Conservation (phyloP, 2,329 filamentous ascomycete genomes). For the Colletotrichum brevisporum region DNA sequence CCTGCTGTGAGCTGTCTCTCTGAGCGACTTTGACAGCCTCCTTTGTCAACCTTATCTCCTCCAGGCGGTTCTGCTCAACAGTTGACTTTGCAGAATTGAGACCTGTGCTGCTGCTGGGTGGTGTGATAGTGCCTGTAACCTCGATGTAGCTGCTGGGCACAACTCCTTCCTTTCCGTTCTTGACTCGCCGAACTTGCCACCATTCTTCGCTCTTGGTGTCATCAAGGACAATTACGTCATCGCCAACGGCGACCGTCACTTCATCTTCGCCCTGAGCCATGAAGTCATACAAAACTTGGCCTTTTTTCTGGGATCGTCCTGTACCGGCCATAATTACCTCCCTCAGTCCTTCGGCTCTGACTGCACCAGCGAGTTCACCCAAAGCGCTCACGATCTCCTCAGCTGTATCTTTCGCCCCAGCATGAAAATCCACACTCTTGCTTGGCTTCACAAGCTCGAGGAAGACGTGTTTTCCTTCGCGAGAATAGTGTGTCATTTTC, state of each 20-base stretch:
- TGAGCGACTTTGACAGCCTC: slow-evolving; percentile 77
- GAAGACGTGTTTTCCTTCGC: slow-evolving; percentile 98
- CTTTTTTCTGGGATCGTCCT: slow-evolving; percentile 80
- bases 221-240: slow-evolving; percentile 92
- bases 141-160: slow-evolving; percentile 98
- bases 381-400: slow-evolving; percentile 91
- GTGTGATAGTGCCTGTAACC: slow-evolving; percentile 77
- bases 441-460: slow-evolving; percentile 92
- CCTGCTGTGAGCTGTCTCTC: slow-evolving; percentile 71
- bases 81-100: slow-evolving; percentile 70
- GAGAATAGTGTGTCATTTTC: slow-evolving; percentile 96
- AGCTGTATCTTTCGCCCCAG: slow-evolving; percentile 96
- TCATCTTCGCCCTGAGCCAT: slow-evolving; percentile 97
- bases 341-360: slow-evolving; percentile 84
- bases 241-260: slow-evolving; percentile 89
- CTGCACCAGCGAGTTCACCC: slow-evolving; percentile 89
- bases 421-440: slow-evolving; percentile 97
- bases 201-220: slow-evolving; percentile 95
- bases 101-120: slow-evolving; percentile 64
- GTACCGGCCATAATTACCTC: slow-evolving; percentile 89
- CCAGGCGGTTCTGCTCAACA: slow-evolving; percentile 82
- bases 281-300: slow-evolving; percentile 93
- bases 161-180: slow-evolving; percentile 94
- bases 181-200: slow-evolving; percentile 94
- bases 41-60: slow-evolving; percentile 87